Conservation (phyloP, 345 rosid genomes). For the Pseudoturritis turrita region DNA sequence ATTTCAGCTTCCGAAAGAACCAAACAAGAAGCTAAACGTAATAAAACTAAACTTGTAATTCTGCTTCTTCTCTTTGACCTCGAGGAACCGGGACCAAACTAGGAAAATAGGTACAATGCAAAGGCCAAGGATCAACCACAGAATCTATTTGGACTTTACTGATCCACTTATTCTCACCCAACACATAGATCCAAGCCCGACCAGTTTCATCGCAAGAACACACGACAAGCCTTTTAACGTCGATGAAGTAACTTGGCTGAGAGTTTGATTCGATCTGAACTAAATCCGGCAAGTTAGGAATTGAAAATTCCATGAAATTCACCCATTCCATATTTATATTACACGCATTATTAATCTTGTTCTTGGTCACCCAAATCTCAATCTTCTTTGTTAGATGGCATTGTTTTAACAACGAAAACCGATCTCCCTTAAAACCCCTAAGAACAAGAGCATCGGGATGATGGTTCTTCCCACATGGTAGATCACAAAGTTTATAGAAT, state of each 20-base stretch:
- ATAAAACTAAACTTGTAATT: not conserved
- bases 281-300: not conserved
- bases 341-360: not conserved
- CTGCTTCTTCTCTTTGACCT: not conserved
- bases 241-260: not conserved
- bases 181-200: no score
- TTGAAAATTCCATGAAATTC: not conserved
- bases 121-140: not conserved
- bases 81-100: not conserved
- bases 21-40: not conserved
- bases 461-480: not conserved
- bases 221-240: no score
- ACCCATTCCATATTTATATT: not conserved
- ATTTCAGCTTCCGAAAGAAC: not conserved
- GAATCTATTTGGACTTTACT: not conserved
- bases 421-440: not conserved
- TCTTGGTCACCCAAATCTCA: slow-evolving; percentile 5
- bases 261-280: not conserved
- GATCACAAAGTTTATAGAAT: not conserved
- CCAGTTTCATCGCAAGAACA: no score
- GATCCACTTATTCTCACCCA: no score
- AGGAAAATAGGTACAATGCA: not conserved
- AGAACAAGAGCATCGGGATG: not conserved
- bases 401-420: not conserved
- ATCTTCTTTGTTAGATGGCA: not conserved